phyloP scores from a whole-genome alignment of 768 basidiomycete species.

The Amanita rubescens region DNA sequence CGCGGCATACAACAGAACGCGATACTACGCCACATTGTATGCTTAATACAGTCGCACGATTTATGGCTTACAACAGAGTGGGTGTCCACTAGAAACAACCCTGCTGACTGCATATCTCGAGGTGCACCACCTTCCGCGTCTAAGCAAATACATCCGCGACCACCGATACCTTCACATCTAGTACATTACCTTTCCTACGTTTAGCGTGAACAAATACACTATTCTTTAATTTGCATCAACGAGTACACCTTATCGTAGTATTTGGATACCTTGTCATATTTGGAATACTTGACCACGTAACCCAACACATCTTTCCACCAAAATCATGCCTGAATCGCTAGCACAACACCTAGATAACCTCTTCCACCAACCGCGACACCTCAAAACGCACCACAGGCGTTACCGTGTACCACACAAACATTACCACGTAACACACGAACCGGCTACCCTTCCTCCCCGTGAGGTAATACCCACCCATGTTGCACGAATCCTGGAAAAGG shows the following conservation, averaged over 20 bases:
- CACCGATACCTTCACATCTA: neutral
- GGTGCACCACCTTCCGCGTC: constrained; percentile 5
- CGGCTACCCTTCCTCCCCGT: neutral
- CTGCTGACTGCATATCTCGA: constrained; percentile 17
- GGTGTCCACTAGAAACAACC: constrained; percentile 16
- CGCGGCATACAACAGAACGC: constrained; percentile 22
- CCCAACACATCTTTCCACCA: too few species aligned
- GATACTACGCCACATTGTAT: constrained; percentile 20
- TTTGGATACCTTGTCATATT: too few species aligned
- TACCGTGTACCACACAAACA: too few species aligned
- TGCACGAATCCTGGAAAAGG: neutral
- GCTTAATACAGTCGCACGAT: constrained; percentile 13
- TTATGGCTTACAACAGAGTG: constrained; percentile 21
- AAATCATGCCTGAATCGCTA: too few species aligned
- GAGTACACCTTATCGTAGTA: too few species aligned
- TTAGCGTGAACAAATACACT: neutral
- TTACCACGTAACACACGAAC: neutral
- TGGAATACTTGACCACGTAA: too few species aligned
- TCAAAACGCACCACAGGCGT: neutral
- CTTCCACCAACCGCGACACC: too few species aligned
- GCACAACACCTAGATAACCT: too few species aligned
- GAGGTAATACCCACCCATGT: neutral
- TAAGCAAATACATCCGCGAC: neutral
- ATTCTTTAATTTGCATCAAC: too few species aligned
- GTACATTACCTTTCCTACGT: neutral